Percentiles rank a stretch among this genome's conserved stretches.
Conservation (phyloP, 768 basidiomycete species). For the Paxillus rubicundulus region DNA sequence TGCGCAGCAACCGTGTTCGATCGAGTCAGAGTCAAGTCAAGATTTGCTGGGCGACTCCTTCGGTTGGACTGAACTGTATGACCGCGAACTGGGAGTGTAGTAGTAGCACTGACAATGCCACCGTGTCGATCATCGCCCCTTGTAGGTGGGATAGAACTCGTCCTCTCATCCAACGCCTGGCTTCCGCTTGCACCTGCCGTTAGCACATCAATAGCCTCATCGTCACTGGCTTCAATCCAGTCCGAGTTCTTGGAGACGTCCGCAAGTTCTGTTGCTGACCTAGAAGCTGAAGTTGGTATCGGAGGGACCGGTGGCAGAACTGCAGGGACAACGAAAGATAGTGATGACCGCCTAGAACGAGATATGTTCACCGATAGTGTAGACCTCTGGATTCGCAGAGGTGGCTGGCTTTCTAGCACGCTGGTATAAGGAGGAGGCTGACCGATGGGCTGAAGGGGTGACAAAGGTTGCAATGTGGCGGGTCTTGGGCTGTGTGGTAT, state of each 20-base stretch:
- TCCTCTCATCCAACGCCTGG: conserved; percentile 79
- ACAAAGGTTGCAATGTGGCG: conserved; percentile 23
- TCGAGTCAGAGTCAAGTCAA: conserved; percentile 54
- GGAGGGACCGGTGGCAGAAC: conserved; percentile 35
- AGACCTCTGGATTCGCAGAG: conserved; percentile 41
- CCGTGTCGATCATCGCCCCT: conserved; percentile 26
- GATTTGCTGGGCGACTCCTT: conserved; percentile 62
- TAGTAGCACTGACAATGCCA: conserved; percentile 13
- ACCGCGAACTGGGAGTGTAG: conserved; percentile 30
- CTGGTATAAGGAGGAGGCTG: conserved; percentile 66
- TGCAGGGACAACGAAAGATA: conserved; percentile 50
- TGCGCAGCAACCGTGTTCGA: conserved; percentile 32
- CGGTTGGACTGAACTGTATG: conserved; percentile 34
- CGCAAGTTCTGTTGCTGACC: conserved; percentile 35
- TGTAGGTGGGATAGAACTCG: conserved; percentile 47
- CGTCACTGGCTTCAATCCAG: conserved; percentile 80
- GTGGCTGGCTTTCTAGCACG: conserved; percentile 30
- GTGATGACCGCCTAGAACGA: conserved; percentile 51
- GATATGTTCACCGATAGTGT: conserved; percentile 41
- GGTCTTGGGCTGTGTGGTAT: conserved; percentile 26
- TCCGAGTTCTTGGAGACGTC: conserved; percentile 53
- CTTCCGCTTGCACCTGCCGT: conserved; percentile 81
- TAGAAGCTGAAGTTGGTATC: conserved; percentile 33
- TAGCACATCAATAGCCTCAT: conserved; percentile 81
- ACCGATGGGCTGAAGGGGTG: conserved; percentile 36